Evolutionary conservation across 805 yeast genomes (phyloP), one percentile per base, ranked within the genome.

Genomic region (Yarrowia deformans): DNA sequence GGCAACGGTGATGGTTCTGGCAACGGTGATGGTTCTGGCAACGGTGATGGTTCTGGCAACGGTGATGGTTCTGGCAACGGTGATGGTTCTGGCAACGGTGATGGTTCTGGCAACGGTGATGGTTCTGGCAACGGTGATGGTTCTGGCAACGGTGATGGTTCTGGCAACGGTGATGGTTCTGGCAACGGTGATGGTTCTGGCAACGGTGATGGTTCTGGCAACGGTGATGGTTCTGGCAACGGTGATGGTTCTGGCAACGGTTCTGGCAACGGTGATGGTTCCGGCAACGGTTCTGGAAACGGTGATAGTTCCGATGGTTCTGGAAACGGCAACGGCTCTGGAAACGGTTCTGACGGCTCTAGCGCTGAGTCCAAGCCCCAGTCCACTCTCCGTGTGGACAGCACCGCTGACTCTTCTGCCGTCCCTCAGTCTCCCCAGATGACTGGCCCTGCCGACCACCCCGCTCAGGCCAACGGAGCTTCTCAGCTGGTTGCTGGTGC

Each of bases 391-490:
- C 49, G 49, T 19, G 49, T 45, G 9, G 49, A 45, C 29, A 45
- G 49, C 49, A 48, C 52, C 4, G 34, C 35, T 48, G 52, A n/a
- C 6, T 48, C 52, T 13, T 8, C 52, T n/a, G 52, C 35, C 16
- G 35, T 14, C 18, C n/a, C 35, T 10, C 34, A 23, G 52, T 14
- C 52, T 6, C 29, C 52, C 52, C 52, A 48, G 52, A n/a, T 35
- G 8, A 48, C 52, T 14, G 52, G 16, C 18, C 35, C 35, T 23
- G 52, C 35, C 14, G n/a, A 35, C 29, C 40, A n/a, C 40, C 56
- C 56, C 18, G 60, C 34, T 9, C 60, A 54, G 60, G 60, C 60
- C 19, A 54, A 54, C 60, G 60, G 60, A 14, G 60, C 60, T 12
- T 18, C 45, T 12, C 32, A 54, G 60, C 35, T 54, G 32, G 45